Conservation (phyloP, 2,329 filamentous ascomycete genomes). For the Penicillium sp. region DNA sequence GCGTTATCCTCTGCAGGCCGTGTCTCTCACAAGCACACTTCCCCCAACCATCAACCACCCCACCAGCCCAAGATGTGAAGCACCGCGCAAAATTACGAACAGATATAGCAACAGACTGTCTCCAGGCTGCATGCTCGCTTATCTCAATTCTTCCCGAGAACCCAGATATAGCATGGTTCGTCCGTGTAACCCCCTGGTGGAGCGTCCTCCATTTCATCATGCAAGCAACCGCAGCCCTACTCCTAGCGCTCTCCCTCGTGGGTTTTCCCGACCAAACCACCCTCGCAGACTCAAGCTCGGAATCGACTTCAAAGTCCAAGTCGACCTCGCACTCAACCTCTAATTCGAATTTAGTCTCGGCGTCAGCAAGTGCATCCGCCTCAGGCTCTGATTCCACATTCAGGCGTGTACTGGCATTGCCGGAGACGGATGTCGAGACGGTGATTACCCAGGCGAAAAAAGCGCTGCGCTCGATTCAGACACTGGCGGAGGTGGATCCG, state of each 20-base stretch:
- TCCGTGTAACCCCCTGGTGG: conserved; percentile 47
- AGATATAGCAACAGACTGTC: conserved; percentile 40
- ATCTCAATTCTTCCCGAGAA: conserved; percentile 44
- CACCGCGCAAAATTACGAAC: conserved; percentile 18
- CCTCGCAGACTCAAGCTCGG: not conserved
- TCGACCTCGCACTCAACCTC: not conserved
- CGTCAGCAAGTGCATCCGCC: not conserved
- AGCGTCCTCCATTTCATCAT: conserved; percentile 49
- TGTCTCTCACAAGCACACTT: conserved; percentile 43
- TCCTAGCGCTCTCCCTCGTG: conserved; percentile 42
- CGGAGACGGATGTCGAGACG: conserved; percentile 28
- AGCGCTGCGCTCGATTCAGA: conserved; percentile 44
- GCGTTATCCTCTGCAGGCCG: conserved; percentile 47
- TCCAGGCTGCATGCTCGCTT: conserved; percentile 43
- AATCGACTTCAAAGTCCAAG: too few relatives aligned
- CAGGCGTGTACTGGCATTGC: conserved; percentile 11
- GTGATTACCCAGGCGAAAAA: conserved; percentile 40
- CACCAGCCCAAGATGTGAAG: not conserved
- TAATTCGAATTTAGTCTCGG: too few relatives aligned
- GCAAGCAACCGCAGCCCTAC: conserved; percentile 47
- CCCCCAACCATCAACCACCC: not conserved
- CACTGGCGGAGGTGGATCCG: conserved; percentile 35
- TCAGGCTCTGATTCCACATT: not conserved
- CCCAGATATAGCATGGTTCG: conserved; percentile 40
- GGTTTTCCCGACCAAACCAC: not conserved